Conservation (phyloP, 2,329 filamentous ascomycete species). For the Sporothrix inflata region DNA sequence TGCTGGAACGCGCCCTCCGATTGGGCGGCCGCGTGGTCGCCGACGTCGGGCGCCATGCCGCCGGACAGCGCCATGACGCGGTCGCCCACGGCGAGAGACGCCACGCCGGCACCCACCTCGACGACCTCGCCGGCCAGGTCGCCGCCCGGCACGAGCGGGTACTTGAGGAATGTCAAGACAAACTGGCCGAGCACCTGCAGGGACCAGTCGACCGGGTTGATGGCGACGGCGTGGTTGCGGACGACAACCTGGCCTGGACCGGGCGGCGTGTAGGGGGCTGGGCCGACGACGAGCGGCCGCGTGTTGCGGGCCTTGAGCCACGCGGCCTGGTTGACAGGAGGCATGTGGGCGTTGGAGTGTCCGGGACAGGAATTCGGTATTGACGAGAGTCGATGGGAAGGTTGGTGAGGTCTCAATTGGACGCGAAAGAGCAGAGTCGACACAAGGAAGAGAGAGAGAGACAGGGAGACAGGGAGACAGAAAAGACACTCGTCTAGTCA, state of each 20-base stretch:
- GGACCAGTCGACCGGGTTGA: conserved; percentile 21
- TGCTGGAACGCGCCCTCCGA: conserved; percentile 13
- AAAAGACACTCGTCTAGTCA: conserved; percentile 4
- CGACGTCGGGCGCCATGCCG: background rate
- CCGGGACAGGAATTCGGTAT: background rate
- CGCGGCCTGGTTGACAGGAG: conserved; percentile 3
- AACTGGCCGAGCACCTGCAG: background rate
- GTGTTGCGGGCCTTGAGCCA: conserved; percentile 10
- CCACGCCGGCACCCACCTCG: conserved; percentile 39
- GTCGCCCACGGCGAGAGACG: conserved; percentile 41
- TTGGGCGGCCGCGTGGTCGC: background rate
- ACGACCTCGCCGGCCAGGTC: conserved; percentile 57
- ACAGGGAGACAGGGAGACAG: background rate
- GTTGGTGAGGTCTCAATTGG: too few relatives aligned
- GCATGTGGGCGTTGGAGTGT: background rate
- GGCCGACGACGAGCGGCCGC: background rate
- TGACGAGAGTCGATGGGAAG: background rate
- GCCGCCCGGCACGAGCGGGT: conserved; percentile 51
- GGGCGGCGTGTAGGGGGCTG: conserved; percentile 3
- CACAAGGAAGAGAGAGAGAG: background rate
- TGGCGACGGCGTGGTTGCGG: conserved; percentile 19
- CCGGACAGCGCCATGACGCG: conserved; percentile 32
- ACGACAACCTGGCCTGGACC: conserved; percentile 17
- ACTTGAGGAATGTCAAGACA: conserved; percentile 35
- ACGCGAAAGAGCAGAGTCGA: background rate